Evolutionary conservation across 2,329 filamentous ascomycete genomes (phyloP).

Genomic region (Cordyceps cateniannulata): DNA sequence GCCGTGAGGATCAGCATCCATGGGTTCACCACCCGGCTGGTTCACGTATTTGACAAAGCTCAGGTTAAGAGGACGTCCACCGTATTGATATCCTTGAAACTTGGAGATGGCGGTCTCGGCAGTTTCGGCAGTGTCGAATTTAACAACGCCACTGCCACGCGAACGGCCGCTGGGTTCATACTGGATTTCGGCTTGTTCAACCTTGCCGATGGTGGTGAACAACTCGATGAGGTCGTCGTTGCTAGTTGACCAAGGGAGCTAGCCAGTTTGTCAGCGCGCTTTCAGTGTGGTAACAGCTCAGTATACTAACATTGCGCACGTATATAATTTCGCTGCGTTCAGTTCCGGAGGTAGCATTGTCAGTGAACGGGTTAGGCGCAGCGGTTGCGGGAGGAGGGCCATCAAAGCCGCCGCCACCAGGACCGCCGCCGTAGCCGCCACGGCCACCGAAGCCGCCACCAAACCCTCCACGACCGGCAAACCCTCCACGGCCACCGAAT

Average conservation of each 20-base stretch:
- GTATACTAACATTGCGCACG: conserved; percentile 80
- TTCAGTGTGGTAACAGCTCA: neutral
- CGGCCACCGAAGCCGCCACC: conserved; percentile 43
- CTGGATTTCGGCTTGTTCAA: conserved; percentile 98
- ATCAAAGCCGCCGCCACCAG: conserved; percentile 36
- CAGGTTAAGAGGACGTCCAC: conserved; percentile 85
- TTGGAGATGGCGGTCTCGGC: conserved; percentile 93
- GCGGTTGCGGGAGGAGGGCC: conserved; percentile 40
- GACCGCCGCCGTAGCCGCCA: conserved; percentile 41
- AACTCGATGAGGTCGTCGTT: conserved; percentile 96
- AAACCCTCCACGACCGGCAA: conserved; percentile 46
- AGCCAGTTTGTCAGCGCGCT: neutral
- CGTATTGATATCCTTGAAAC: conserved; percentile 97
- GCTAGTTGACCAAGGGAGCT: conserved; percentile 98
- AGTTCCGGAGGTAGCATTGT: conserved; percentile 79
- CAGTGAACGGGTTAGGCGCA: conserved; percentile 86
- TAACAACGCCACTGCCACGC: conserved; percentile 90
- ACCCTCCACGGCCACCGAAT: conserved; percentile 41
- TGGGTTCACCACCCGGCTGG: conserved; percentile 58
- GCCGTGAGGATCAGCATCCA: conserved; percentile 73
- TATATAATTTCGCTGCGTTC: conserved; percentile 83
- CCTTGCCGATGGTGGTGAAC: conserved; percentile 96
- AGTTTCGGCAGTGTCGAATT: conserved; percentile 76
- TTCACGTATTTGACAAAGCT: conserved; percentile 92
- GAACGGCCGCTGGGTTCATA: conserved; percentile 96